Evolutionary conservation across 2,329 filamentous ascomycete genomes (phyloP).

Genomic region (Cladophialophora chaetospira): DNA sequence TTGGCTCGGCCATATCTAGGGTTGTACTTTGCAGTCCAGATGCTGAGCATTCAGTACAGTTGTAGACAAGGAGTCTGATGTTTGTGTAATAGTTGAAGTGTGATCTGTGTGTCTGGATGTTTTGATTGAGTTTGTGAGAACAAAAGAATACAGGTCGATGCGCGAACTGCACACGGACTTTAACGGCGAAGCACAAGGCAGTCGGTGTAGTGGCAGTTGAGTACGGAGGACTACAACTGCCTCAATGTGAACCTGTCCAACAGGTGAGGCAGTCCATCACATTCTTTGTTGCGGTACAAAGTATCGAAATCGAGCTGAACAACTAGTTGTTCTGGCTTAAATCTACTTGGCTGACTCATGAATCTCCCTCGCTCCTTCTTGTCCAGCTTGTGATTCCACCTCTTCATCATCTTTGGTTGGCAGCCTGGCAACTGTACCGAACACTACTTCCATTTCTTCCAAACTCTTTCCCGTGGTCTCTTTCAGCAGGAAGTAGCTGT

Average conservation of each 20-base stretch:
- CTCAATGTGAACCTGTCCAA: no score
- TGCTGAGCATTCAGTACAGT: background rate
- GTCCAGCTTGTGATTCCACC: slow-evolving; percentile 19
- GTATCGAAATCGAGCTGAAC: no score
- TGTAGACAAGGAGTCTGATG: background rate
- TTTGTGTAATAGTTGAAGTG: background rate
- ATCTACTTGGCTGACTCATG: slow-evolving; percentile 18
- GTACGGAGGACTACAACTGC: no score
- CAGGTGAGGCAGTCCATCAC: no score
- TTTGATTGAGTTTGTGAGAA: no score
- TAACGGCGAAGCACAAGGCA: background rate
- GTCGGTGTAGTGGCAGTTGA: no score
- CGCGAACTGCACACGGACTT: background rate
- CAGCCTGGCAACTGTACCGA: slow-evolving; percentile 33
- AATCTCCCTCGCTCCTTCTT: slow-evolving; percentile 8
- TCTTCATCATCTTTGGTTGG: slow-evolving; percentile 26
- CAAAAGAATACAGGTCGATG: background rate
- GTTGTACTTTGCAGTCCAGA: background rate
- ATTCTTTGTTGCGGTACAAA: no score
- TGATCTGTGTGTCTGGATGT: no score
- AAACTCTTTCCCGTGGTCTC: slow-evolving; percentile 48
- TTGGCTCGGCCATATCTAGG: slow-evolving; percentile 21
- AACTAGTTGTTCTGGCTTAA: background rate
- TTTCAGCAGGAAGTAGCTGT: slow-evolving; percentile 46
- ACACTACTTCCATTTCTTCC: slow-evolving; percentile 49